Conservation (phyloP, 1,284 basidiomycete species). For the Cutaneotrichosporon curvatum region DNA sequence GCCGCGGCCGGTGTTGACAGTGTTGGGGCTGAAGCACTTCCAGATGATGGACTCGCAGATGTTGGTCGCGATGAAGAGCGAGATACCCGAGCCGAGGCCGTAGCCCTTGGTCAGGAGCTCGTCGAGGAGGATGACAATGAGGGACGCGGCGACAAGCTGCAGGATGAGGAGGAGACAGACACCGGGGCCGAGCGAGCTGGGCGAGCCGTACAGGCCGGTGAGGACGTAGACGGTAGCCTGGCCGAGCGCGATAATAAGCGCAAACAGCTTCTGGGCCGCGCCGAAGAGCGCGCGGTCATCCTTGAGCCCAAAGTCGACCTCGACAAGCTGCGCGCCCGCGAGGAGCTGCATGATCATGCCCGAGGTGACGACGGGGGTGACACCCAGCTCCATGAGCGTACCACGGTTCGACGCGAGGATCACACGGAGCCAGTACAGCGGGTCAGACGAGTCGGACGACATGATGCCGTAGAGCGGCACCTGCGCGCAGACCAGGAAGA, state of each 20-base stretch:
- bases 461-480: slow-evolving; percentile 96
- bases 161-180: slow-evolving; percentile 92
- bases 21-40: slow-evolving; percentile 98
- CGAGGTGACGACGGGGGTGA: slow-evolving; percentile 91
- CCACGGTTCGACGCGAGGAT: slow-evolving; percentile 97
- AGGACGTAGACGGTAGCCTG: slow-evolving; percentile 97
- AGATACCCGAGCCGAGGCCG: slow-evolving; percentile 96
- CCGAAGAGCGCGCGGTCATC: slow-evolving; percentile 94
- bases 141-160: slow-evolving; percentile 84
- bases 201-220: slow-evolving; percentile 93
- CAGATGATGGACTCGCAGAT: slow-evolving; percentile 99
- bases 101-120: slow-evolving; percentile 99
- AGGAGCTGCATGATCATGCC: slow-evolving; percentile 99
- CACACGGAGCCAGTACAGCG: slow-evolving; percentile 99
- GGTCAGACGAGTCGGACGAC: slow-evolving; percentile 95
- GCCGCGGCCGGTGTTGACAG: slow-evolving; percentile 94
- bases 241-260: slow-evolving; percentile 90
- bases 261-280: slow-evolving; percentile 95
- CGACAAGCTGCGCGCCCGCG: slow-evolving; percentile 93
- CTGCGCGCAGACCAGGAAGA: slow-evolving; percentile 96
- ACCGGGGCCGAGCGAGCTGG: slow-evolving; percentile 87
- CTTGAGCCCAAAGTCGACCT: slow-evolving; percentile 94
- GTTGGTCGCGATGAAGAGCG: slow-evolving; percentile 98
- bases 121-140: slow-evolving; percentile 96
- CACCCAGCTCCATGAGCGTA: slow-evolving; percentile 98